Evolutionary conservation across 2,329 filamentous ascomycete species (phyloP).

Genomic region (Trichoderma breve): DNA sequence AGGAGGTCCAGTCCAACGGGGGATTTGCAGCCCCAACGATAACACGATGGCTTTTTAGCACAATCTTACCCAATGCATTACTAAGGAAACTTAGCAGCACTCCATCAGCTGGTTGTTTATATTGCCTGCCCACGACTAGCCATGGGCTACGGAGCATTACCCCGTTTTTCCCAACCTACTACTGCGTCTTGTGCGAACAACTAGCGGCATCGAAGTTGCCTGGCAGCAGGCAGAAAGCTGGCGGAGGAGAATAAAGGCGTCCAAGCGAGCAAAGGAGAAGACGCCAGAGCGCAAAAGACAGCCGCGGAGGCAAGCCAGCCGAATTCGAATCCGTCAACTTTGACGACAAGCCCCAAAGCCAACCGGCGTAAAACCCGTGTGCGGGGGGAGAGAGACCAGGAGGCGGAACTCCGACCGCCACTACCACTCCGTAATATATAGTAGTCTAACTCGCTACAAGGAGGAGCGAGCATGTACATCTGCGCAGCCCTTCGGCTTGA

Average conservation of each 20-base stretch:
- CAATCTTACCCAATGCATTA: constrained; percentile 2
- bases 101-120: constrained; percentile 2
- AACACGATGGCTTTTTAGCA: constrained; percentile 1
- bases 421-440: neutral
- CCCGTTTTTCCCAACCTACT: neutral
- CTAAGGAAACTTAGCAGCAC: neutral
- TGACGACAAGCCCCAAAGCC: neutral
- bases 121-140: neutral
- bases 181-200: neutral
- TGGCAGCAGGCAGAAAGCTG: neutral
- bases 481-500: neutral
- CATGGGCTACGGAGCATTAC: neutral
- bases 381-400: neutral
- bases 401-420: neutral
- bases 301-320: neutral
- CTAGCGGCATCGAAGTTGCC: neutral
- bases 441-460: neutral
- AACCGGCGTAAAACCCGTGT: neutral
- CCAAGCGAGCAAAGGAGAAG: neutral
- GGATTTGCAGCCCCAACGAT: neutral
- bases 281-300: neutral
- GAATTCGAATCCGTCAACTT: neutral
- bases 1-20: neutral
- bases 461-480: neutral
- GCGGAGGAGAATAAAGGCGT: neutral